A percentile compares a stretch with the other conserved stretches of the same genome.
Conservation (phyloP, 2,329 filamentous ascomycete genomes). For the Alternaria sp. region DNA sequence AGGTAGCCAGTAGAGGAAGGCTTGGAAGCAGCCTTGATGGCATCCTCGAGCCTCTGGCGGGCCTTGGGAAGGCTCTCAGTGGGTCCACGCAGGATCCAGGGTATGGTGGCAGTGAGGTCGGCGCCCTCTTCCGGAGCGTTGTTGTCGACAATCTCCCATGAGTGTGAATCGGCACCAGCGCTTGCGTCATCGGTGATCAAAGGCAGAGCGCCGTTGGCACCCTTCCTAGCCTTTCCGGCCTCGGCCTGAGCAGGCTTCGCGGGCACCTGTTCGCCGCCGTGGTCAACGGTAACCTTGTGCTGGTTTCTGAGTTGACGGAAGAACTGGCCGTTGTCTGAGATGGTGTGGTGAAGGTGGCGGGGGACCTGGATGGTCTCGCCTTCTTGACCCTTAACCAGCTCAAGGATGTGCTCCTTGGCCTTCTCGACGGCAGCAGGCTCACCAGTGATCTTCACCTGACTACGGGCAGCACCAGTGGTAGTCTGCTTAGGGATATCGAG, state of each 20-base stretch:
- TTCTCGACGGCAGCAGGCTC: constrained; percentile 80
- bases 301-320: constrained; percentile 91
- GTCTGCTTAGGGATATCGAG: constrained; percentile 89
- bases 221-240: constrained; percentile 56
- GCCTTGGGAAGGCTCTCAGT: constrained; percentile 84
- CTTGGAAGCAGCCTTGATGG: constrained; percentile 75
- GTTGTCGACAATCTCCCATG: constrained; percentile 82
- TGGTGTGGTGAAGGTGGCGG: constrained; percentile 79
- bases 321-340: constrained; percentile 90
- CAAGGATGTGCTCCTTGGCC: constrained; percentile 84
- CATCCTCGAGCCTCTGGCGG: constrained; percentile 75
- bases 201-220: constrained; percentile 75
- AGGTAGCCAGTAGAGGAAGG: constrained; percentile 83
- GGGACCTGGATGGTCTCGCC: constrained; percentile 89
- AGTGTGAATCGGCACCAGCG: constrained; percentile 70
- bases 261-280: constrained; percentile 81
- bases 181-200: constrained; percentile 85
- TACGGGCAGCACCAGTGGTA: constrained; percentile 74
- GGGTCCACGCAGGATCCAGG: constrained; percentile 87
- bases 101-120: constrained; percentile 67
- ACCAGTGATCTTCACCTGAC: constrained; percentile 86
- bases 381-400: constrained; percentile 83
- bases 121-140: constrained; percentile 63
- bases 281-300: constrained; percentile 88
- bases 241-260: constrained; percentile 68